Percentiles rank a stretch among this genome's conserved stretches.
phyloP scores from a whole-genome alignment of 2,329 filamentous ascomycete genomes.

The Pezicula neosporulosa region DNA sequence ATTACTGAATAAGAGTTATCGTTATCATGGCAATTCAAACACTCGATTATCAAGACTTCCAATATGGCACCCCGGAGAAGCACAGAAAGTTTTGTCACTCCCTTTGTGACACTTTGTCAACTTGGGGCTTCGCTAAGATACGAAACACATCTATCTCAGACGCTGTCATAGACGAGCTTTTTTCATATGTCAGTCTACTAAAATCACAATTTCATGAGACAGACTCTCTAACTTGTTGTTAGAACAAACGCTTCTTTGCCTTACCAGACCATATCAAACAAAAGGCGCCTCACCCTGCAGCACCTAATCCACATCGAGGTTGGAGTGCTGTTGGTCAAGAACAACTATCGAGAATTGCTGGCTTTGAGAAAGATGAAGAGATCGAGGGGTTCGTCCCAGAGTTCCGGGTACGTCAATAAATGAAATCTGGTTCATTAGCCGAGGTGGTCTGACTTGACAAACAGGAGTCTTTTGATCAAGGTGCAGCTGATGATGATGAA shows the following conservation, averaged over 20 bases:
- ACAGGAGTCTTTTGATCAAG: constrained; percentile 46
- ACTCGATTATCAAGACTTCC: not conserved
- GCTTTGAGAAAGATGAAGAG: not conserved
- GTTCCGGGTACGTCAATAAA: not conserved
- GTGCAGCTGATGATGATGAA: constrained; percentile 36
- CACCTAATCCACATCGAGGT: not conserved
- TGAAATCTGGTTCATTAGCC: not conserved
- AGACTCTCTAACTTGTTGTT: not conserved
- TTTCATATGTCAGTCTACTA: not conserved
- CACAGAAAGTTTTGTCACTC: not conserved
- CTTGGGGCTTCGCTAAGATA: constrained; percentile 1
- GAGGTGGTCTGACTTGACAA: not conserved
- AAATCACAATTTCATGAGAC: not conserved
- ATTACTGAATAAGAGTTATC: not conserved
- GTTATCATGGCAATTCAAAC: constrained; percentile 1
- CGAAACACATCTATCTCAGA: constrained; percentile 1
- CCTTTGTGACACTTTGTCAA: not conserved
- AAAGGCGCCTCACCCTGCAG: not conserved
- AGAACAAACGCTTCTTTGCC: constrained; percentile 2
- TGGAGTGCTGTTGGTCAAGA: constrained; percentile 1
- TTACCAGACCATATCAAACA: not conserved
- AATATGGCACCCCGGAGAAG: not conserved
- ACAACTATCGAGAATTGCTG: not conserved
- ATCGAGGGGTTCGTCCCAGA: not conserved
- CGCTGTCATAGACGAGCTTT: not conserved